Evolutionary conservation across 2,329 filamentous ascomycete species (phyloP).

Genomic region (Hypoxylon sp.): DNA sequence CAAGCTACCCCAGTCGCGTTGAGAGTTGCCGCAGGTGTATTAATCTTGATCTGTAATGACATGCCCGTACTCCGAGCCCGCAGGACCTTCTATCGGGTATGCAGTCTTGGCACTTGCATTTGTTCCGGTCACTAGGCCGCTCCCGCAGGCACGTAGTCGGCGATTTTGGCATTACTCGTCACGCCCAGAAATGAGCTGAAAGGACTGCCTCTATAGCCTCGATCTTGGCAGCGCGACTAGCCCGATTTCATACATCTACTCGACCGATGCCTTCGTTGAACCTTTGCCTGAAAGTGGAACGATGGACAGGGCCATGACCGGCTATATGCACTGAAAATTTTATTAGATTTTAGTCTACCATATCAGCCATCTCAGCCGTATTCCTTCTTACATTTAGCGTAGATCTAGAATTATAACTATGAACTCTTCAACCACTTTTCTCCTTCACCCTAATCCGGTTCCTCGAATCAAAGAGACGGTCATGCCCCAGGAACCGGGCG

Average conservation of each 20-base stretch:
- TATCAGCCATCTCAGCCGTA: constrained; percentile 11
- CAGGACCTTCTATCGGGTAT: constrained; percentile 18
- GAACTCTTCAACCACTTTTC: constrained; percentile 9
- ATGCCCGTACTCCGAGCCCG: constrained; percentile 15
- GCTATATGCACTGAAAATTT: constrained; percentile 33
- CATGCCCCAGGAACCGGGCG: constrained; percentile 32
- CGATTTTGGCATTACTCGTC: constrained; percentile 12
- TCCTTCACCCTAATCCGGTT: neutral
- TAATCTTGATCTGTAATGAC: constrained; percentile 1
- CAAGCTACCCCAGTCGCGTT: neutral
- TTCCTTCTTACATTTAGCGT: constrained; percentile 20
- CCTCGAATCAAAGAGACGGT: constrained; percentile 14
- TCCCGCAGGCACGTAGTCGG: constrained; percentile 11
- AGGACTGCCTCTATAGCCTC: constrained; percentile 16
- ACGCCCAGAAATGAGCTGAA: constrained; percentile 27
- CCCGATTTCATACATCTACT: constrained; percentile 5
- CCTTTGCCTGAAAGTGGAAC: constrained; percentile 19
- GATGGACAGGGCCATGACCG: constrained; percentile 20
- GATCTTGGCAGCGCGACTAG: constrained; percentile 36
- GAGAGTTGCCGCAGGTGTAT: neutral
- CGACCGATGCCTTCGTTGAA: constrained; percentile 11
- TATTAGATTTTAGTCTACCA: constrained; percentile 20
- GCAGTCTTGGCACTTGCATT: constrained; percentile 30
- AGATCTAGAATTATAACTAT: constrained; percentile 12
- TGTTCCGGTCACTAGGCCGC: constrained; percentile 18